Percentiles rank a stretch among this genome's conserved stretches.
Conservation (phyloP, 1,139 yeast species). For the Debaryomycetaceae sp. region DNA sequence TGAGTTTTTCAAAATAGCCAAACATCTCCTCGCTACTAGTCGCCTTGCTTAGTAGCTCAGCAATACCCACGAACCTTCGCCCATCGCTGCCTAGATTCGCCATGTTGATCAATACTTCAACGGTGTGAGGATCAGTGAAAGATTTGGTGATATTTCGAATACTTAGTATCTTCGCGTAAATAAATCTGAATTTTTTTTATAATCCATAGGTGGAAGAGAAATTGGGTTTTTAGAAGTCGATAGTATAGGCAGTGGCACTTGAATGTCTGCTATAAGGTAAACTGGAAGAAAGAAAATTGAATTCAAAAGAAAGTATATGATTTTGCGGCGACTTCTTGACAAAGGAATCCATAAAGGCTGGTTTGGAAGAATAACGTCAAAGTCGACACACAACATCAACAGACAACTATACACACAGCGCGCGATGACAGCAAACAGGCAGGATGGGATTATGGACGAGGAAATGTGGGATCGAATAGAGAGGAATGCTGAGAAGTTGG, state of each 20-base stretch:
- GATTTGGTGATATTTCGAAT: too few species aligned
- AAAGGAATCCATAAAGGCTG: neutral
- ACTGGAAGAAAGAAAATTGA: too few species aligned
- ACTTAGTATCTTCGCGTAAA: too few species aligned
- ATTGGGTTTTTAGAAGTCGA: too few species aligned
- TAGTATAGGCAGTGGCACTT: too few species aligned
- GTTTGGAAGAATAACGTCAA: neutral
- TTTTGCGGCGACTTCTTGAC: neutral
- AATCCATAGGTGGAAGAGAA: too few species aligned
- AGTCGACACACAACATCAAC: neutral
- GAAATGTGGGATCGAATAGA: slow-evolving; percentile 1
- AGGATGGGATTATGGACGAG: neutral
- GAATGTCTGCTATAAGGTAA: too few species aligned
- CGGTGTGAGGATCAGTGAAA: too few species aligned
- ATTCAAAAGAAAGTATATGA: neutral
- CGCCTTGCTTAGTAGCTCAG: neutral
- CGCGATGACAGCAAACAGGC: neutral
- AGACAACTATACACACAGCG: neutral
- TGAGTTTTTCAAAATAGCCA: neutral
- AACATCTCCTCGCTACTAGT: neutral
- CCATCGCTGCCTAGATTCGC: neutral
- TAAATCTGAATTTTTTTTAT: too few species aligned
- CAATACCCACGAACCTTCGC: neutral
- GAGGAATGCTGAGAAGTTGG: slow-evolving; percentile 1
- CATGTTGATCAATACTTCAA: neutral